Conservation (phyloP, 495 filamentous ascomycete genomes). For the Geoglossum glabrum region DNA sequence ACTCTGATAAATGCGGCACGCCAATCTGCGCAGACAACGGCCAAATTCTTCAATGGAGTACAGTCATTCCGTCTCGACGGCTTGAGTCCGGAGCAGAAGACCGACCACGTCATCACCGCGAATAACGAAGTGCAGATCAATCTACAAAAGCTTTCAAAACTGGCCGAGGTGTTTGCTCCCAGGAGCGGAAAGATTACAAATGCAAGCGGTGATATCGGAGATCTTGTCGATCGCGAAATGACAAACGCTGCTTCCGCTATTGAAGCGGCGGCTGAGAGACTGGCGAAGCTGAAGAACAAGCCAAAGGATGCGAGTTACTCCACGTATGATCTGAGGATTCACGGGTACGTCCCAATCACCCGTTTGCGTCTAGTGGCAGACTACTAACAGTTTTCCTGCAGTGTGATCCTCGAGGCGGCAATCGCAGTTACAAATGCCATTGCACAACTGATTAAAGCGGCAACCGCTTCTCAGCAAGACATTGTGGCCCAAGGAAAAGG, state of each 20-base stretch:
- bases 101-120: slow-evolving; percentile 87
- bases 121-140: slow-evolving; percentile 87
- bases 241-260: slow-evolving; percentile 91
- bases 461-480: slow-evolving; percentile 83
- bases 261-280: slow-evolving; percentile 68
- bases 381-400: neutral
- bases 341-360: slow-evolving; percentile 30
- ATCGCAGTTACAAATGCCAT: slow-evolving; percentile 94
- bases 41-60: slow-evolving; percentile 87
- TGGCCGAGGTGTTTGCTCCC: slow-evolving; percentile 76
- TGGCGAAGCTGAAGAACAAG: slow-evolving; percentile 84
- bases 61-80: slow-evolving; percentile 85
- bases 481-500: slow-evolving; percentile 93
- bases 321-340: slow-evolving; percentile 89
- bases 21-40: slow-evolving; percentile 67
- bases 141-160: slow-evolving; percentile 75
- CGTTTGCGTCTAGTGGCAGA: neutral
- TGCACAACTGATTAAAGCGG: slow-evolving; percentile 86
- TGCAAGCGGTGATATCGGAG: slow-evolving; percentile 66
- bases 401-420: slow-evolving; percentile 73
- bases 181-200: slow-evolving; percentile 60
- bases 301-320: slow-evolving; percentile 67
- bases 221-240: slow-evolving; percentile 81
- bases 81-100: slow-evolving; percentile 72
- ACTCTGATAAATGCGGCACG: slow-evolving; percentile 61